Conservation (phyloP, 2,329 filamentous ascomycete species). For the Verticillium dahliae region DNA sequence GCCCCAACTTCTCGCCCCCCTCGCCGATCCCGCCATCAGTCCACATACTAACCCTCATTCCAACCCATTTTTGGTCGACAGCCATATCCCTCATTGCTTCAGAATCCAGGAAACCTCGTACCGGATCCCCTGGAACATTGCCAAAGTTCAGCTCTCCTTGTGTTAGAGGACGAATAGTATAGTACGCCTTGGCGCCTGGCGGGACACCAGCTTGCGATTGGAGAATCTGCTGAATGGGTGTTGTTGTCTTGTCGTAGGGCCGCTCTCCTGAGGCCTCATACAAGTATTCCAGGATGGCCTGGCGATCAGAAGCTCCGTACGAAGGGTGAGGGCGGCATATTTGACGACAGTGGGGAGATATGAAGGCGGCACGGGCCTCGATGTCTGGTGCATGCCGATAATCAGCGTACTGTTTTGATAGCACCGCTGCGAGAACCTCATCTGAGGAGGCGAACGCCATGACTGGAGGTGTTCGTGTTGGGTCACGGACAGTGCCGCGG, state of each 20-base stretch:
- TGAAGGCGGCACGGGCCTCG: constrained; percentile 3
- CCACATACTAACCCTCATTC: constrained; percentile 22
- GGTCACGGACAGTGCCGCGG: no score
- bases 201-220: background rate
- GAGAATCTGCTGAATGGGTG: background rate
- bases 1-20: background rate
- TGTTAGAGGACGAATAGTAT: constrained; percentile 11
- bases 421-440: background rate
- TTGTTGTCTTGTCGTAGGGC: background rate
- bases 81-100: constrained; percentile 10
- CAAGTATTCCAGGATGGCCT: constrained; percentile 17
- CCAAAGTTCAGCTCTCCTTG: constrained; percentile 12
- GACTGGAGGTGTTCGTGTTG: background rate
- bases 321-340: constrained; percentile 16
- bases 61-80: constrained; percentile 15
- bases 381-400: constrained; percentile 5
- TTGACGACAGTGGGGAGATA: constrained; percentile 6
- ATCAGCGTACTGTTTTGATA: background rate
- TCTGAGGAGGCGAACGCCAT: constrained; percentile 1
- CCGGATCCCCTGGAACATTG: constrained; percentile 8
- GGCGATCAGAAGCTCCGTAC: constrained; percentile 14
- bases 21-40: constrained; percentile 6
- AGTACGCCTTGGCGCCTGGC: constrained; percentile 3
- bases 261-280: constrained; percentile 10
- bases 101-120: constrained; percentile 8